Conservation (phyloP, 768 basidiomycete genomes). For the Suillus decipiens region DNA sequence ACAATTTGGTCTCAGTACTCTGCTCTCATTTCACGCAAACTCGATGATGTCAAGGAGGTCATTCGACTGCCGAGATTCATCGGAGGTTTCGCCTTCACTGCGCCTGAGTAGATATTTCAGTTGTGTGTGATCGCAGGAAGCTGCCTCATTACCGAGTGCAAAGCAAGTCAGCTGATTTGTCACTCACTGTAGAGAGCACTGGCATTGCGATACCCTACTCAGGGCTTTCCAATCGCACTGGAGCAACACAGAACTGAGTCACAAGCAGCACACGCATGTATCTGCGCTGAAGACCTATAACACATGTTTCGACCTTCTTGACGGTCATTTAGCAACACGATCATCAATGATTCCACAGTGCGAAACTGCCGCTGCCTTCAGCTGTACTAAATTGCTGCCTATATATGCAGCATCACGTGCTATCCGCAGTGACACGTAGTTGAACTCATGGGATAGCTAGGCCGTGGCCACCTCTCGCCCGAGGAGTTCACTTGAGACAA, state of each 20-base stretch:
- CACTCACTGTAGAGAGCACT: neutral
- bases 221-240: neutral
- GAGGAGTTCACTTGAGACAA: neutral
- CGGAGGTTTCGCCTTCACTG: neutral
- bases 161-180: neutral
- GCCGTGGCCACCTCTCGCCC: neutral
- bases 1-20: neutral
- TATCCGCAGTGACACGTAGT: fast-evolving
- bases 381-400: fast-evolving
- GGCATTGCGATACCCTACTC: neutral
- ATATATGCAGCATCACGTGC: neutral
- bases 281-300: neutral
- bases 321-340: neutral
- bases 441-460: neutral
- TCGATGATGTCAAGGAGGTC: neutral
- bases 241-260: too few species aligned
- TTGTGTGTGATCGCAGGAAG: neutral
- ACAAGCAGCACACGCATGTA: too few species aligned
- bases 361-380: neutral
- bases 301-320: neutral
- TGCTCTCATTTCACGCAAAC: neutral
- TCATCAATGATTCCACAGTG: neutral
- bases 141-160: neutral
- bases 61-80: neutral
- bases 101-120: neutral